Evolutionary conservation across 805 yeast genomes (phyloP).

Genomic region (Sugiyamaella floridensis): DNA sequence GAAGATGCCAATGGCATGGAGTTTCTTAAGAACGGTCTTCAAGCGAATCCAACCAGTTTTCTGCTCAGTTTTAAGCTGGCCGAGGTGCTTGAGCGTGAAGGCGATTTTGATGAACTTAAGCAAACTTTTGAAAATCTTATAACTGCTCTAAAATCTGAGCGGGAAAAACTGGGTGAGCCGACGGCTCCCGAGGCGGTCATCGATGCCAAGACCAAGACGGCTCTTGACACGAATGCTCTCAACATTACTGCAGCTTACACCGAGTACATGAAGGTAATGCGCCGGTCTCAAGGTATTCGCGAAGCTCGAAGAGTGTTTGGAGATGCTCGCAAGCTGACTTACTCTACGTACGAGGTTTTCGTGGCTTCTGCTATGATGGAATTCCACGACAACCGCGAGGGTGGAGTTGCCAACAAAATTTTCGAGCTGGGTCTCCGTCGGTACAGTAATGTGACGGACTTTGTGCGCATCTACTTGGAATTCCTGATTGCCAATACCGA

Average conservation of each 20-base stretch:
- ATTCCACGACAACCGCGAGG: conserved; percentile 48
- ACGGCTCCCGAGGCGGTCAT: neutral
- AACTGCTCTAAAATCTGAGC: conserved; percentile 35
- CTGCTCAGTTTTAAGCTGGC: conserved; percentile 60
- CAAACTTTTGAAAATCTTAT: conserved; percentile 46
- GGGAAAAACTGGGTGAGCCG: conserved; percentile 23
- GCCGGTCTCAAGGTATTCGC: conserved; percentile 57
- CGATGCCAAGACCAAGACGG: neutral
- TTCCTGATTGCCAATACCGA: conserved; percentile 63
- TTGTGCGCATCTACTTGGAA: conserved; percentile 60
- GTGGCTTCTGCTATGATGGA: conserved; percentile 81
- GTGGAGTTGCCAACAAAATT: conserved; percentile 63
- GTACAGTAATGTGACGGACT: conserved; percentile 49
- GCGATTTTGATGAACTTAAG: conserved; percentile 44
- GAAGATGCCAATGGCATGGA: conserved; percentile 37
- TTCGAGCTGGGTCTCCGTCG: conserved; percentile 71
- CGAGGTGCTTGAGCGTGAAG: conserved; percentile 59
- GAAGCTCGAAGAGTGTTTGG: conserved; percentile 71
- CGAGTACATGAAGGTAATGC: conserved; percentile 62
- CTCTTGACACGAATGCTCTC: neutral
- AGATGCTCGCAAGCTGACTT: conserved; percentile 56
- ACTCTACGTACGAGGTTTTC: conserved; percentile 66
- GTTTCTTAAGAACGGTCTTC: conserved; percentile 47
- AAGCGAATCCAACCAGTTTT: conserved; percentile 63
- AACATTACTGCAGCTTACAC: conserved; percentile 60